Evolutionary conservation across 2,329 filamentous ascomycete species (phyloP), one percentile per base, ranked within the genome.

Genomic region (Colletotrichum sp.): DNA sequence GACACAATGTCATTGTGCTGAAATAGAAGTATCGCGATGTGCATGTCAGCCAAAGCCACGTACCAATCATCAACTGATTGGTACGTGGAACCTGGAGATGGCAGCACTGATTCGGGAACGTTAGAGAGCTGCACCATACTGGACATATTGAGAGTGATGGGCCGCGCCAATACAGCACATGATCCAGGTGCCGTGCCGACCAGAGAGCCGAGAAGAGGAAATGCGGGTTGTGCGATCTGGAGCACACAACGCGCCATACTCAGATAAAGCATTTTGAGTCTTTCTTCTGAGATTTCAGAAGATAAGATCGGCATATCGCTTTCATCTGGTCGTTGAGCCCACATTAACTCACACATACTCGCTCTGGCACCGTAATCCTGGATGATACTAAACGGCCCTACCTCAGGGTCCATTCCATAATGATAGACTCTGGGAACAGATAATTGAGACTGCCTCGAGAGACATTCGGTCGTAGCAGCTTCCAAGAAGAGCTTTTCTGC

Each of bases 121-220:
- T 78, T 77, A 18, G 70, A 68, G 8, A 71, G n/a, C 3, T 48
- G 75, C 15, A 81, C 67, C 24, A 83, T 70, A 44, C 85, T 81
- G 68, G 84, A 86, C 83, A 87, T 86, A 68, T 84, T 84, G 5
- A 81, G 76, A 2, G 83, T 84, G 8, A 88, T 74, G 18, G 84
- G 68, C n/a, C 68, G 22, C 10, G 34, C 68, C 1, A 15, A 6
- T 4, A 71, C 57, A 15, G 83, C 79, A 80, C 80, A 82, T 13
- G 39, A 76, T 39, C 79, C 78, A 18, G 80, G 73, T 8, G 78
- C 75, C 1, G 75, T 63, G 65, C 83, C 73, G 55, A 71, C 55
- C 2, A 87, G 78, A 22, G 81, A 83, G 6, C 85, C 85, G n/a
- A 88, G 86, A 52, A 79, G 77, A 36, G 80, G 52, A 34, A 86